phyloP scores from a whole-genome alignment of 768 basidiomycete species.

The Trametes cubensis region DNA sequence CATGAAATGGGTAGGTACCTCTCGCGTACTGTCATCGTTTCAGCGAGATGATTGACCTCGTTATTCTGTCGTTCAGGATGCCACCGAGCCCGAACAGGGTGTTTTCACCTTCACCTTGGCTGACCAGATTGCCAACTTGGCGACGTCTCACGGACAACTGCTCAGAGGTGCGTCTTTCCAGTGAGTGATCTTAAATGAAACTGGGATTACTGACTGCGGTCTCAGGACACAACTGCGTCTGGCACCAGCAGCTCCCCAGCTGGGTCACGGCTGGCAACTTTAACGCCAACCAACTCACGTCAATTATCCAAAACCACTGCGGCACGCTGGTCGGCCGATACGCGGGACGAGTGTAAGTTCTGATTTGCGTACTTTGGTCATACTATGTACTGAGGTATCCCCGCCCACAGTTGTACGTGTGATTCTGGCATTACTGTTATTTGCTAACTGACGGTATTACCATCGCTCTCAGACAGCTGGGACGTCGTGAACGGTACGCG shows the following conservation, averaged over 20 bases:
- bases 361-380: neutral
- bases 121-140: constrained; percentile 48
- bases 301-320: constrained; percentile 53
- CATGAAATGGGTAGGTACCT: constrained; percentile 44
- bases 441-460: neutral
- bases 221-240: constrained; percentile 44
- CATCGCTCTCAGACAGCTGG: constrained; percentile 42
- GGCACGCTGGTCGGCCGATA: constrained; percentile 54
- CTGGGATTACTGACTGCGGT: neutral
- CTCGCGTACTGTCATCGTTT: neutral
- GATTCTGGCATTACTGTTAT: neutral
- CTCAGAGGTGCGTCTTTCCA: constrained; percentile 40
- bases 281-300: constrained; percentile 43
- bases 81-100: constrained; percentile 53
- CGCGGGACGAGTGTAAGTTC: constrained; percentile 50
- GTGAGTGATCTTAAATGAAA: neutral
- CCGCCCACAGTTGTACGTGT: constrained; percentile 13
- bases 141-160: constrained; percentile 47
- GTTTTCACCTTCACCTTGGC: constrained; percentile 49
- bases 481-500: constrained; percentile 51
- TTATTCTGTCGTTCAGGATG: constrained; percentile 40
- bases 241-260: constrained; percentile 53
- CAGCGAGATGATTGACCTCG: neutral
- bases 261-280: constrained; percentile 51
- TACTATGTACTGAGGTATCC: neutral